Base-by-base conservation (phyloP, 2,329 filamentous ascomycete species). In the Acarospora socialis region DNA sequence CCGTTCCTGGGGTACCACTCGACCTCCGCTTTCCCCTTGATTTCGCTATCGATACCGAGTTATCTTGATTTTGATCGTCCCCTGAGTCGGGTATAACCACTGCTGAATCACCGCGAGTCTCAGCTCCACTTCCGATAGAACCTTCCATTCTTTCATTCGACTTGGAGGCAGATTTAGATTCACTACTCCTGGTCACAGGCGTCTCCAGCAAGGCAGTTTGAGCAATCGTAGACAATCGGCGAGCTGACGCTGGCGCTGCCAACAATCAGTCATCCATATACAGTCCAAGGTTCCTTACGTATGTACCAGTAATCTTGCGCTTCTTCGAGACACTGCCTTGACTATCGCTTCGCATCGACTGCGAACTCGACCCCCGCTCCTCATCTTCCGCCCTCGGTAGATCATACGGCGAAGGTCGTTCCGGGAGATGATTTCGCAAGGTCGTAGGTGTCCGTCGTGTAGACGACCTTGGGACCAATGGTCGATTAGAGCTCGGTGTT, bases 401-500 rank as follows among this genome's bases (percentile, higher is more conserved):
- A 15, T 25, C 23, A 10, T 25, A 25, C 4, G 23, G 23, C 14
- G 17, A 21, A 20, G 16, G 17, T 21, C 20, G 28, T 3, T 17
- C 28, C 15, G 16, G 28, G 6, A 5, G 17, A 12, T 13, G 28
- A 12, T 25, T 24, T 19, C 21, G 17, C 25, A 9, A 17, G 2
- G 5, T 7, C n/a, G 18, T 25, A 9, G 35, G 35, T 13, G 38
- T 38, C 14, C 37, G 34, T 30, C 32, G 32, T 9, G 32, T 26
- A 16, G 38, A 35, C 14, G 7, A 26, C 13, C 33, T 32, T n/a
- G 22, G 35, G 10, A 12, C 15, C 13, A 36, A 22, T 13, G 16
- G 16, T 17, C 33, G 26, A 3, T 19, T 18, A 7, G 23, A 5
- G 29, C 15, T 17, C 17, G 33, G 33, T 10, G 20, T 36, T 16